Evolutionary conservation across 2,329 filamentous ascomycete genomes (phyloP).

Genomic region (Simplicillium sp.): DNA sequence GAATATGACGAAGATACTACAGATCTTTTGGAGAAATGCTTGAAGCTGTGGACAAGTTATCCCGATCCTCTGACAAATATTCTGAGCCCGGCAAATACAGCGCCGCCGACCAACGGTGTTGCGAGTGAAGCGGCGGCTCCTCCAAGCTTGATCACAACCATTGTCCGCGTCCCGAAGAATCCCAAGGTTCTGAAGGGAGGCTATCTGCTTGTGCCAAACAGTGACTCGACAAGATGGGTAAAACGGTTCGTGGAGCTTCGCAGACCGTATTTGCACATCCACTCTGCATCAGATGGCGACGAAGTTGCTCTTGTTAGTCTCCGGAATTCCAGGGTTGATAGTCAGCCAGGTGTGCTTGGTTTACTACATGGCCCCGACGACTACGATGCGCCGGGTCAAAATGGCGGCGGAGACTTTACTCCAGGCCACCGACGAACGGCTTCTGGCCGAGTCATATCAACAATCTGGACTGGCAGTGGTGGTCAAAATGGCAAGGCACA

Average conservation of each 20-base stretch:
- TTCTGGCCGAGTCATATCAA: constrained; percentile 44
- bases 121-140: constrained; percentile 34
- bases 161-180: constrained; percentile 74
- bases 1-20: constrained; percentile 38
- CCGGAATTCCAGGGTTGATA: constrained; percentile 82
- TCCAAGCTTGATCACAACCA: constrained; percentile 64
- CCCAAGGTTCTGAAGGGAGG: constrained; percentile 74
- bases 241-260: constrained; percentile 89
- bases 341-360: constrained; percentile 77
- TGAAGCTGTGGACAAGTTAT: constrained; percentile 56
- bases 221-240: constrained; percentile 75
- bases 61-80: constrained; percentile 47
- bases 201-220: constrained; percentile 78
- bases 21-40: constrained; percentile 41
- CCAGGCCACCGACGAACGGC: constrained; percentile 38
- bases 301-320: constrained; percentile 86
- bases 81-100: constrained; percentile 51
- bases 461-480: constrained; percentile 41
- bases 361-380: constrained; percentile 50
- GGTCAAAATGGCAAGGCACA: constrained; percentile 20
- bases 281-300: constrained; percentile 76
- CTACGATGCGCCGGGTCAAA: constrained; percentile 24
- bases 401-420: constrained; percentile 25
- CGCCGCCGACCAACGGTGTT: constrained; percentile 58
- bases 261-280: constrained; percentile 83